Evolutionary conservation across 2,329 filamentous ascomycete genomes (phyloP).

Genomic region (Raffaelea albimanens): DNA sequence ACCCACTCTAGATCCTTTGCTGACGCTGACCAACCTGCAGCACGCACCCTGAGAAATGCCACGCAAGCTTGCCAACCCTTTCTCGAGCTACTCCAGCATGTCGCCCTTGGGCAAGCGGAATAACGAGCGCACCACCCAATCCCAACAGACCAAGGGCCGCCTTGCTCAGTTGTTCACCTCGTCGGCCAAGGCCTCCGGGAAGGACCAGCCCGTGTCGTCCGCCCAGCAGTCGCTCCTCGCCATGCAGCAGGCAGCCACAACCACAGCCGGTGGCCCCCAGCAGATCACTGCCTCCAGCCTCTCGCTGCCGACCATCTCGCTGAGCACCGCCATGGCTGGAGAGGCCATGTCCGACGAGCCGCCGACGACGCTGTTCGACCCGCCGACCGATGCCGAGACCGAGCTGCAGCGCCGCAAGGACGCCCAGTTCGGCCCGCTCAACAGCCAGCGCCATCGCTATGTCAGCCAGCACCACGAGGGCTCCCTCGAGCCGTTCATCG

Average conservation of each 20-base stretch:
- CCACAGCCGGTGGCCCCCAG: conserved; percentile 40
- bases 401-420: conserved; percentile 67
- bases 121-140: conserved; percentile 36
- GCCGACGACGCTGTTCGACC: conserved; percentile 60
- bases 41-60: conserved; percentile 38
- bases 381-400: conserved; percentile 75
- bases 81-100: conserved; percentile 40
- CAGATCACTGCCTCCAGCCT: conserved; percentile 63
- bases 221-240: conserved; percentile 59
- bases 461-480: conserved; percentile 78
- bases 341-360: conserved; percentile 63
- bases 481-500: conserved; percentile 70
- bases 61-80: conserved; percentile 49
- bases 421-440: conserved; percentile 83
- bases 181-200: conserved; percentile 46
- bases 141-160: conserved; percentile 57
- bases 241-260: conserved; percentile 50
- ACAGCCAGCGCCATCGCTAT: conserved; percentile 74
- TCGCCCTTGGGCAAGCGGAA: conserved; percentile 37
- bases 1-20: background rate
- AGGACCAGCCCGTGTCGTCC: conserved; percentile 45
- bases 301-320: conserved; percentile 80
- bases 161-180: conserved; percentile 76
- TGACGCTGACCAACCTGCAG: background rate
- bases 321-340: conserved; percentile 75